phyloP scores from a whole-genome alignment of 2,329 filamentous ascomycete genomes.

The Cercospora sp. region DNA sequence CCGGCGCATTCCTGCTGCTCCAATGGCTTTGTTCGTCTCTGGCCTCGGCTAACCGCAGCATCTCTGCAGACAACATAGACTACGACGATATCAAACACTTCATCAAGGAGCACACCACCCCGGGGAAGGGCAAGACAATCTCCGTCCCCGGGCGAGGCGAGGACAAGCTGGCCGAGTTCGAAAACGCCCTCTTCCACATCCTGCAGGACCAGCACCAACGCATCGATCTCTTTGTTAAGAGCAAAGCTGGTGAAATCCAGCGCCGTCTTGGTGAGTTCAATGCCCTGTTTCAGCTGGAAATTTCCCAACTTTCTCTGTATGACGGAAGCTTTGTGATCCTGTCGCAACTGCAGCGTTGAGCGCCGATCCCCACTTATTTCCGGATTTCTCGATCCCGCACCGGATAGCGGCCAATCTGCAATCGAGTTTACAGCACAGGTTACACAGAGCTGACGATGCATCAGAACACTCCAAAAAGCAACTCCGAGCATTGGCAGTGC shows the following conservation, averaged over 20 bases:
- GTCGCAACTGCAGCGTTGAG: constrained; percentile 4
- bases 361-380: constrained; percentile 11
- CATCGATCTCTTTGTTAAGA: constrained; percentile 74
- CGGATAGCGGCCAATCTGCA: background rate
- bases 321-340: constrained; percentile 6
- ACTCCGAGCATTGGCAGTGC: constrained; percentile 31
- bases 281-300: constrained; percentile 5
- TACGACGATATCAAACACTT: constrained; percentile 84
- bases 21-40: background rate
- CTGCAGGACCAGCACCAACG: constrained; percentile 74
- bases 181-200: constrained; percentile 69
- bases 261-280: constrained; percentile 62
- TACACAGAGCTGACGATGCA: constrained; percentile 10
- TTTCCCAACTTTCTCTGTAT: background rate
- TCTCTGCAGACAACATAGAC: constrained; percentile 71
- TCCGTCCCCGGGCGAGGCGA: constrained; percentile 68
- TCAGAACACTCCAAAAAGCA: constrained; percentile 35
- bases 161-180: constrained; percentile 59
- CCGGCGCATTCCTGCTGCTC: background rate
- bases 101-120: constrained; percentile 77
- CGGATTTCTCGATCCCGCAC: background rate
- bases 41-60: constrained; percentile 11
- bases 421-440: background rate
- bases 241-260: constrained; percentile 76
- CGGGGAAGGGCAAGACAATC: constrained; percentile 67